phyloP scores from a whole-genome alignment of 148 eudicot species.

The Pouteria glomerata region DNA sequence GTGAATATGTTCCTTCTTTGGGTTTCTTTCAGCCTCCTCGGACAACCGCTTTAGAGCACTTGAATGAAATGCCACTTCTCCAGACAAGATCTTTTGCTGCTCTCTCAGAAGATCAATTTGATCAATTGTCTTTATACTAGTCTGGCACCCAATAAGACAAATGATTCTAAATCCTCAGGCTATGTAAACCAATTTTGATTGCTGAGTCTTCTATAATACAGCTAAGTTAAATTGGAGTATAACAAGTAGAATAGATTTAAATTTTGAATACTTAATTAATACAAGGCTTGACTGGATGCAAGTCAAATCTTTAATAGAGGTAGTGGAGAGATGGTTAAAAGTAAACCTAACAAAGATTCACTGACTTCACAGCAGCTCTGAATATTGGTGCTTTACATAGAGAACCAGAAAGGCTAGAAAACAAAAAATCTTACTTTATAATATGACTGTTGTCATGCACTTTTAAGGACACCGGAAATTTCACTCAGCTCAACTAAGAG shows the following conservation, averaged over 20 bases:
- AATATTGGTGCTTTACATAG: neutral
- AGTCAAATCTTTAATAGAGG: neutral
- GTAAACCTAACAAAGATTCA: neutral
- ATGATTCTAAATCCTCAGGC: neutral
- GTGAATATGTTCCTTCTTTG: slow-evolving; percentile 57
- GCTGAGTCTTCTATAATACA: neutral
- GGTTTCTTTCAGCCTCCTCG: slow-evolving; percentile 60
- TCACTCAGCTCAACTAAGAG: neutral
- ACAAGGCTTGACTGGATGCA: neutral
- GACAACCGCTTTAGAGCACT: slow-evolving; percentile 86
- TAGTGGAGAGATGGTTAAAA: neutral
- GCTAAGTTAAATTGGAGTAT: neutral
- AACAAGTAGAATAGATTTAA: neutral
- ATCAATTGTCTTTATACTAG: slow-evolving; percentile 66
- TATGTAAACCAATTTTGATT: neutral
- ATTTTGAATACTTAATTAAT: neutral
- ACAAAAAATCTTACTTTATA: neutral
- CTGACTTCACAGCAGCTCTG: neutral
- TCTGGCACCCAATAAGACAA: slow-evolving; percentile 39
- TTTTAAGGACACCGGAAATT: neutral
- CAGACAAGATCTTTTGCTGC: slow-evolving; percentile 89
- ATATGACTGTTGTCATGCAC: neutral
- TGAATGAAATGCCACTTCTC: slow-evolving; percentile 89
- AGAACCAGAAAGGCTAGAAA: neutral
- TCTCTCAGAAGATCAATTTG: slow-evolving; percentile 90